Conservation (phyloP, 768 basidiomycete species). For the Paxillus rubicundulus region DNA sequence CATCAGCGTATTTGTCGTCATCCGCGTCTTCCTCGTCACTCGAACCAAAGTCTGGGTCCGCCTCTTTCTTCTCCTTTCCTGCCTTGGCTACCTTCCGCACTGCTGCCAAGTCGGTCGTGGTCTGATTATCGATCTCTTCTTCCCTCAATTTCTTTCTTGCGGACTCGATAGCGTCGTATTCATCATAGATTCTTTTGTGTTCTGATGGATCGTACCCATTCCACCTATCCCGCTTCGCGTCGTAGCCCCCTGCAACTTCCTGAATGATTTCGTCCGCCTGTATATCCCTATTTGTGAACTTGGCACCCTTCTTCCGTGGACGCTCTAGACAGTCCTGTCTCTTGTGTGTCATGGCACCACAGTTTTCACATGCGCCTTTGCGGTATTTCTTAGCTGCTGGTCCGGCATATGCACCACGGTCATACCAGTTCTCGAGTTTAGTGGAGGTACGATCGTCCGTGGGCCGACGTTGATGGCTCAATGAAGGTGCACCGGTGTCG, state of each 20-base stretch:
- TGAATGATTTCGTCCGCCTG: slow-evolving; percentile 90
- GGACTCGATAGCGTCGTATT: slow-evolving; percentile 90
- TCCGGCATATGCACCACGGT: slow-evolving; percentile 78
- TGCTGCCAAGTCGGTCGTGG: slow-evolving; percentile 85
- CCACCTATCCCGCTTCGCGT: slow-evolving; percentile 96
- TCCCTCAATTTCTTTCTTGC: slow-evolving; percentile 89
- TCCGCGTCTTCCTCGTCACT: slow-evolving; percentile 95
- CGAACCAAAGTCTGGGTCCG: slow-evolving; percentile 92
- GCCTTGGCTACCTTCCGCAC: slow-evolving; percentile 95
- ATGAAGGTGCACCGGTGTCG: slow-evolving; percentile 88
- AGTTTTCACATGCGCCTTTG: slow-evolving; percentile 98
- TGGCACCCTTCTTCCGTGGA: slow-evolving; percentile 94
- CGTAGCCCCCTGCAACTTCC: slow-evolving; percentile 74
- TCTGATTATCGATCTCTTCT: slow-evolving; percentile 97
- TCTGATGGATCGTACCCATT: slow-evolving; percentile 94
- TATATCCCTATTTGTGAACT: slow-evolving; percentile 86
- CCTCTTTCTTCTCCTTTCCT: slow-evolving; percentile 65
- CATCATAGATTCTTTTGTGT: slow-evolving; percentile 85
- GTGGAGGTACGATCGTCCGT: slow-evolving; percentile 52
- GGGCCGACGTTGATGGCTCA: slow-evolving; percentile 89
- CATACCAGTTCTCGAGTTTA: slow-evolving; percentile 90
- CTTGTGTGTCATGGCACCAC: slow-evolving; percentile 95
- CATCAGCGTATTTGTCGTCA: slow-evolving; percentile 97
- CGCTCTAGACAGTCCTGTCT: slow-evolving; percentile 91
- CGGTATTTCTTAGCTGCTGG: slow-evolving; percentile 96